Percentiles rank a stretch among this genome's conserved stretches.
Conservation (phyloP, 31 red algal genomes). For the Porphyra umbilicalis region DNA sequence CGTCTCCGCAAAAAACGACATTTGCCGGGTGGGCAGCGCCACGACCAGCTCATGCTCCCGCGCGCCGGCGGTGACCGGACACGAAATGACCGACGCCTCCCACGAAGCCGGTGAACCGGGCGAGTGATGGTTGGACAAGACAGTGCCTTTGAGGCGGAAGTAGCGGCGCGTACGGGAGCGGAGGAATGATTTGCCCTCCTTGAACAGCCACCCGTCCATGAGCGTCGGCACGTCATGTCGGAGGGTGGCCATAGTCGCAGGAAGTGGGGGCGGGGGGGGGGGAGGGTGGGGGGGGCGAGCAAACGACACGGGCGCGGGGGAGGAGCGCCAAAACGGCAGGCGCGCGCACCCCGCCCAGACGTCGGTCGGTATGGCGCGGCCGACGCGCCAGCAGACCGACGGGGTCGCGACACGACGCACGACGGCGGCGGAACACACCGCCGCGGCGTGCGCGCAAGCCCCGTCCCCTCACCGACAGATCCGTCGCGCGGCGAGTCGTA, state of each 20-base stretch:
- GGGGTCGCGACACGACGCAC: too few relatives aligned
- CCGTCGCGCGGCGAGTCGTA: too few relatives aligned
- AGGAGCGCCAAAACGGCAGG: too few relatives aligned
- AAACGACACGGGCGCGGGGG: too few relatives aligned
- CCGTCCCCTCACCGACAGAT: too few relatives aligned
- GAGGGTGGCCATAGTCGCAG: slow-evolving; percentile 6
- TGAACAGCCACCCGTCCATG: slow-evolving; percentile 77
- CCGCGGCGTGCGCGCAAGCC: too few relatives aligned
- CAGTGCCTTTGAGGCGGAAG: slow-evolving; percentile 47
- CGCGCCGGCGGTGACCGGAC: slow-evolving; percentile 49
- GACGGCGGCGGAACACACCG: too few relatives aligned
- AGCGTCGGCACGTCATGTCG: slow-evolving; percentile 48
- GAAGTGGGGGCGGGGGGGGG: neutral
- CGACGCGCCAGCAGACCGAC: too few relatives aligned
- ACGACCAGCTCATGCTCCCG: slow-evolving; percentile 60
- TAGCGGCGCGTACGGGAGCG: slow-evolving; percentile 60
- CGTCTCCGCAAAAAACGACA: slow-evolving; percentile 78
- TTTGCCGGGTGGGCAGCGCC: slow-evolving; percentile 44
- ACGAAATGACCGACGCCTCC: slow-evolving; percentile 67
- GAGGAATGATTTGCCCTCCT: slow-evolving; percentile 71
- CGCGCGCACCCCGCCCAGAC: too few relatives aligned
- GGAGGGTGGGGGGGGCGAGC: too few relatives aligned
- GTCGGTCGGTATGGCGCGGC: too few relatives aligned
- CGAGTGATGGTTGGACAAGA: slow-evolving; percentile 68
- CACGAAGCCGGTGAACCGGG: slow-evolving; percentile 46